Conservation (phyloP, 129 eudicot genomes). For the Glebionis coronaria region DNA sequence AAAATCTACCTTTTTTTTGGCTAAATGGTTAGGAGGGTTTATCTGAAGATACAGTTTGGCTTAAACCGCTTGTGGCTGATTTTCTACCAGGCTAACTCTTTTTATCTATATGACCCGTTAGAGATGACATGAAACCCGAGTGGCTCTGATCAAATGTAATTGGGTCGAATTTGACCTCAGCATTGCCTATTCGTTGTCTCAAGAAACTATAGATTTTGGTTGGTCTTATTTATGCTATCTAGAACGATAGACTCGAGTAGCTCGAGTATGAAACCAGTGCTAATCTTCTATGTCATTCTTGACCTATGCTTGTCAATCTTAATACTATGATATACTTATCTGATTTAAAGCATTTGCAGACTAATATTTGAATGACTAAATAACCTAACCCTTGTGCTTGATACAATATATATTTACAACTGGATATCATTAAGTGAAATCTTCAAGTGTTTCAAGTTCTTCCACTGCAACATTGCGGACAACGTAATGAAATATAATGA, state of each 20-base stretch:
- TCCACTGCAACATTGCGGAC: too few species aligned
- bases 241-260: neutral
- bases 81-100: neutral
- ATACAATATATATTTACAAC: too few species aligned
- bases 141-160: neutral
- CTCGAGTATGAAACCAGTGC: neutral
- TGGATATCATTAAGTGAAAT: too few species aligned
- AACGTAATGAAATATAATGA: too few species aligned
- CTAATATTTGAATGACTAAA: neutral
- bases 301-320: neutral
- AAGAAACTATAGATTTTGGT: conserved; percentile 13
- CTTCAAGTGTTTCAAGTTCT: too few species aligned
- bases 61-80: neutral
- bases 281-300: neutral
- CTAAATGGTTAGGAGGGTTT: neutral
- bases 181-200: neutral
- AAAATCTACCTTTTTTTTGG: neutral
- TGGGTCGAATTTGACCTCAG: neutral
- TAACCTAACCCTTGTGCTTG: neutral
- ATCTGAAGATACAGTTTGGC: neutral
- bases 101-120: neutral
- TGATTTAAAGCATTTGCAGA: neutral
- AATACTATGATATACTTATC: neutral
- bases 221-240: neutral
- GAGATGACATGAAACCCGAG: neutral